Evolutionary conservation across 2,329 filamentous ascomycete genomes (phyloP).

Genomic region (Dactylellina haptotyla): DNA sequence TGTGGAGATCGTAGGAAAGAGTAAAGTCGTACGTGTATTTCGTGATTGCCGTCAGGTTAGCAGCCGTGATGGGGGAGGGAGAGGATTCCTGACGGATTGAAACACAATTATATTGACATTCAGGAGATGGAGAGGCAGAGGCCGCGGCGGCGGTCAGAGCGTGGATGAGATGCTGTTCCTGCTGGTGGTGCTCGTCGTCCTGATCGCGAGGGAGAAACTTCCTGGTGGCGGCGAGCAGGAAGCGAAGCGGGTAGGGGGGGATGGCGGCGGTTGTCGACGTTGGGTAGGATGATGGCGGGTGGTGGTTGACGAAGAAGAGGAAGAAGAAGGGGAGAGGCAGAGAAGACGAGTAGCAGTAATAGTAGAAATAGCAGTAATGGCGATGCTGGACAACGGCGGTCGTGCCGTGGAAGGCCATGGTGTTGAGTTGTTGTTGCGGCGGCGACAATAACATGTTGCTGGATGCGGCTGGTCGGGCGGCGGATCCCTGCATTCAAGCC

Average conservation of each 20-base stretch:
- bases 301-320: too few species aligned
- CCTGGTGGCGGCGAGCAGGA: too few species aligned
- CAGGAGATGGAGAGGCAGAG: conserved; percentile 22
- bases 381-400: not conserved
- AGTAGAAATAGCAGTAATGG: too few species aligned
- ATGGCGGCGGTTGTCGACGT: too few species aligned
- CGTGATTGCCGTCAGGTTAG: conserved; percentile 45
- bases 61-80: too few species aligned
- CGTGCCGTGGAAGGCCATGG: not conserved
- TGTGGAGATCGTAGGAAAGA: not conserved
- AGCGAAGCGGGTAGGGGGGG: too few species aligned
- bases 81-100: conserved; percentile 32
- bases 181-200: not conserved
- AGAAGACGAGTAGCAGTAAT: too few species aligned
- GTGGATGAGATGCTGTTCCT: not conserved
- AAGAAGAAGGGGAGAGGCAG: too few species aligned
- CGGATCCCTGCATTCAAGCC: not conserved
- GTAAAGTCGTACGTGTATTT: not conserved
- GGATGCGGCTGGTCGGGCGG: conserved; percentile 12
- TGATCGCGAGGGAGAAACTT: too few species aligned
- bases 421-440: conserved; percentile 16
- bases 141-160: not conserved
- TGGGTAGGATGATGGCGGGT: too few species aligned
- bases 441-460: conserved; percentile 23
- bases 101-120: conserved; percentile 42